Evolutionary conservation across 228 moss, liverwort and hornwort genomes (phyloP).

Genomic region (Sphagnum magellanicum): DNA sequence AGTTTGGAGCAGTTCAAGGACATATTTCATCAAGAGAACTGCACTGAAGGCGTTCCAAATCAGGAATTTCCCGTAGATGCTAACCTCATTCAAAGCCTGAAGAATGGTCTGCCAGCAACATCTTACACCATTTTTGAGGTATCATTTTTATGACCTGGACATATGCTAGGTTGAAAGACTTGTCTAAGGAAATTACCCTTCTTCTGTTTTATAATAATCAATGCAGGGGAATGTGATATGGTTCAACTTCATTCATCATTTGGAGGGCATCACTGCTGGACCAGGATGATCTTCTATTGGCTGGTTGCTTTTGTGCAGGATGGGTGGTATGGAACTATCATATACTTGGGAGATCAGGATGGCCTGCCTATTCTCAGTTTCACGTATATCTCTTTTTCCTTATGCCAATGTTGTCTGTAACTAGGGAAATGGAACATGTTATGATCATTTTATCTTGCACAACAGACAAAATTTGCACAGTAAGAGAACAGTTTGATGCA

Average conservation of each 20-base stretch:
- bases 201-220: background rate
- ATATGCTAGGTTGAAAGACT: background rate
- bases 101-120: slow-evolving; percentile 11
- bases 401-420: background rate
- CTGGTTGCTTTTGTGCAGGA: slow-evolving; percentile 20
- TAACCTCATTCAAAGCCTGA: slow-evolving; percentile 30
- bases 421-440: background rate
- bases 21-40: slow-evolving; percentile 65
- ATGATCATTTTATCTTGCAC: background rate
- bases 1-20: slow-evolving; percentile 73
- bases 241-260: background rate
- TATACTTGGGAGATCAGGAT: slow-evolving; percentile 64
- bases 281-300: background rate
- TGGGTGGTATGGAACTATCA: slow-evolving; percentile 67
- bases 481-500: background rate
- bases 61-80: slow-evolving; percentile 21
- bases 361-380: slow-evolving; percentile 66
- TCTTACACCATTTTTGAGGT: slow-evolving; percentile 15
- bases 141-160: slow-evolving; percentile 29
- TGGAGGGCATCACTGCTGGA: slow-evolving; percentile 4
- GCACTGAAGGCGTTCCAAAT: slow-evolving; percentile 6
- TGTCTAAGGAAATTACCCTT: background rate
- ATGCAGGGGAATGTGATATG: background rate
- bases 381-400: slow-evolving; percentile 42
- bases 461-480: background rate